Evolutionary conservation across 2,329 filamentous ascomycete genomes (phyloP), one percentile per base, ranked within the genome.

Genomic region (Lecanicillium sp.): DNA sequence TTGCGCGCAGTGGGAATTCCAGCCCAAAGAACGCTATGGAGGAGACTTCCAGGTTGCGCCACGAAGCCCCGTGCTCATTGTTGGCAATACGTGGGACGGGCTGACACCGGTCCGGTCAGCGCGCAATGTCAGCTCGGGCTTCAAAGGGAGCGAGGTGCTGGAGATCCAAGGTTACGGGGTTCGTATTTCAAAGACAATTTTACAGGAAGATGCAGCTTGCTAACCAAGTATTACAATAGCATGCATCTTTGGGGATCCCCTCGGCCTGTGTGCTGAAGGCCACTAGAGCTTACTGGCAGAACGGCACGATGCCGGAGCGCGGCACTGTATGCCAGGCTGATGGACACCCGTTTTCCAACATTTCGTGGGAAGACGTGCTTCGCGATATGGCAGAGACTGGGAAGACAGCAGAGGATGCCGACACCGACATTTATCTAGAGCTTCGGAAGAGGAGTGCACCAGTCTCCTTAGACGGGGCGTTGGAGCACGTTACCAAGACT

Each of bases 1-100:
- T 1, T 72, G 69, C 53, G 62, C 61, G 1, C 62, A 64, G 50
- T 72, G 68, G 69, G 56, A 52, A n/a, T 47, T 68, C 5, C 56
- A 61, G 4, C 61, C 68, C 7, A 64, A 62, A 37, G 67, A 68
- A 52, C 55, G 58, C 12, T 66, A 64, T 39, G 55, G 44, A 1
- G 62, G 58, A 0, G 58, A 61, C 40, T 67, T 68, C 41, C 49
- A 48, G 11, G 60, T 60, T 38, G 60, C 57, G 48, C 62, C 64
- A 0, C 59, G 52, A 43, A 61, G 60, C 14, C 61, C 65, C 0
- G 37, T 70, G 2, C 55, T 72, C 2, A 52, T 72, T 14, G 58
- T 71, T 12, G 62, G 64, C 7, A 70, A 67, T 48, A 62, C 60
- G 0, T 56, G 56, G 24, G 69, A 72, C 47, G 60, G 59, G 0